Evolutionary conservation across 1,284 basidiomycete species (phyloP), one percentile per base, ranked within the genome.

Genomic region (Naganishia cerealis): DNA sequence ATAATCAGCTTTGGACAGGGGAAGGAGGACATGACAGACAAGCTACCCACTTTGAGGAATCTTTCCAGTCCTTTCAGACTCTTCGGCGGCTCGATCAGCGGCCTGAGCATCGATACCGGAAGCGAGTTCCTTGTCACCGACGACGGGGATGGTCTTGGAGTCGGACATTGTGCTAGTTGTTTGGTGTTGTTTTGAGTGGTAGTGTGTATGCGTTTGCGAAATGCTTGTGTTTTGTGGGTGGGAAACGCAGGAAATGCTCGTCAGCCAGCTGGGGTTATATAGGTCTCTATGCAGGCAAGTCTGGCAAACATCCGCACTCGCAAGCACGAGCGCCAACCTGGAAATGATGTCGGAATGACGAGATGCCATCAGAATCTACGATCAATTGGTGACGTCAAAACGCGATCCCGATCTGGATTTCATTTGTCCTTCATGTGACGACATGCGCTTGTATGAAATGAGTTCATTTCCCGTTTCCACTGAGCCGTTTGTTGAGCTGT

Each of bases 51-150:
- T 71, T 59, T 75, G 66, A 16, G 75, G 73, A 62, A 78, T 59
- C 26, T 68, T 71, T 38, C 77, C 77, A 40, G 74, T 75, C 53
- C 48, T 72, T 68, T 74, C 75, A 71, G 71, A 74, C 69, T 75
- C 74, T 72, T 67, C 74, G 3, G 71, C 72, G 8, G 62, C 26
- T 57, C 78, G 75, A 29, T 79, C 82, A 29, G 61, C 61, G 7
- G 53, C 43, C 38, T 63, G 54, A 9, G 67, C 53, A 29, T 68
- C 59, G 40, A 61, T 57, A n/a, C 50, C 61, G 46, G 63, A 66
- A 26, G 63, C 70, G 81, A 83, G 77, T 85, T 85, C 57, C 48
- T 71, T 66, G 36, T 72, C 70, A 46, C 58, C 68, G 26, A 72
- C 71, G 50, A 43, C 53, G 46, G 65, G 55, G 42, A 58, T 57